Conservation (phyloP, 441 rosid species). For the Rhodomyrtus psidioides region DNA sequence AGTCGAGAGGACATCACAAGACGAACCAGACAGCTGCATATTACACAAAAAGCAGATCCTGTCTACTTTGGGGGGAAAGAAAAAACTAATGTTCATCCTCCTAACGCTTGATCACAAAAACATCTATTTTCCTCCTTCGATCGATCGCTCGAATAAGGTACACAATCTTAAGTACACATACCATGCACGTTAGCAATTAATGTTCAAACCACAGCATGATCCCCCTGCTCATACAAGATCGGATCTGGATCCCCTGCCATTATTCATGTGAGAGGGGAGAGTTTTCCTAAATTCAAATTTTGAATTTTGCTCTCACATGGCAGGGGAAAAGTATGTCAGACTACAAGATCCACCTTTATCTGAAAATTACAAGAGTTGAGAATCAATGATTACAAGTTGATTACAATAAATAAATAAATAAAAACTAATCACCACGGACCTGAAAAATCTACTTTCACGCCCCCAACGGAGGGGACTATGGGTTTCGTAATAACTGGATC, state of each 20-base stretch:
- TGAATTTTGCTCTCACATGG: too few relatives aligned
- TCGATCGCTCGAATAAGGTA: not conserved
- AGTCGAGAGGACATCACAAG: not conserved
- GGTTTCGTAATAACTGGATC: not conserved
- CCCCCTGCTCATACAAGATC: not conserved
- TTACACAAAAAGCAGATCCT: not conserved
- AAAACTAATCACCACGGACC: not conserved
- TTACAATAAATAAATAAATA: not conserved
- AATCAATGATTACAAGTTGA: not conserved
- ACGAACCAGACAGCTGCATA: not conserved
- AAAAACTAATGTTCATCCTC: not conserved
- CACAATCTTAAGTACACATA: not conserved
- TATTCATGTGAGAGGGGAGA: too few relatives aligned
- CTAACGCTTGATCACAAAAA: not conserved
- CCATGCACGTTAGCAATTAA: not conserved
- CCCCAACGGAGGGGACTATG: not conserved
- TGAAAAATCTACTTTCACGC: not conserved
- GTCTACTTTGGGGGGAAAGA: not conserved
- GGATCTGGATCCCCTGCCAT: too few relatives aligned
- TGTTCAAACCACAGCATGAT: not conserved
- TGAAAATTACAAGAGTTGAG: not conserved
- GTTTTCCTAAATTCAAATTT: too few relatives aligned
- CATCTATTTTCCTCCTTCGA: not conserved
- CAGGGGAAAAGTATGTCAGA: too few relatives aligned
- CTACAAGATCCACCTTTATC: not conserved